Evolutionary conservation across 176 grass and related monocot genomes (phyloP).

Genomic region (Echinochloa phyllopogon): DNA sequence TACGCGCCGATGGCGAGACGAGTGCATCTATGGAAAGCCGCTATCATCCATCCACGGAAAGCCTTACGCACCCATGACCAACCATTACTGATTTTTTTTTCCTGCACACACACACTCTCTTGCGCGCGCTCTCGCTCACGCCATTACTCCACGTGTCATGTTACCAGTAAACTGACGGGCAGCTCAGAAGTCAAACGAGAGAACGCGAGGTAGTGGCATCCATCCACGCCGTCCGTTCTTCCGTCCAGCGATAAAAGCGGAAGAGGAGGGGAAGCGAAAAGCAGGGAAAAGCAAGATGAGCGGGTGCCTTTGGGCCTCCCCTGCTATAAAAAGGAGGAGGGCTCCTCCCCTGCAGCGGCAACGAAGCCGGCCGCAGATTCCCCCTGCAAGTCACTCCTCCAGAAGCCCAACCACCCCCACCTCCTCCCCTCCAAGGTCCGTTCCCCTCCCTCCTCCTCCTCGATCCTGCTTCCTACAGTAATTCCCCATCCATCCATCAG

Average conservation of each 20-base stretch:
- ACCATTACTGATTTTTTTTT: background rate
- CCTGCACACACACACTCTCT: too few species aligned
- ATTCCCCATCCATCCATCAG: background rate
- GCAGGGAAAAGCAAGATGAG: conserved; percentile 25
- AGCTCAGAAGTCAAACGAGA: background rate
- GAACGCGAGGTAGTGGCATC: background rate
- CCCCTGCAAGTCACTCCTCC: background rate
- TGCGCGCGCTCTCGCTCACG: background rate
- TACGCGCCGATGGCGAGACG: too few species aligned
- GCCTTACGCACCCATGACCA: background rate
- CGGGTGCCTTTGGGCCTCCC: conserved; percentile 47
- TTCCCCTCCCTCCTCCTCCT: background rate
- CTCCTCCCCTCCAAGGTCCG: conserved; percentile 47
- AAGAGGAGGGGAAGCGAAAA: background rate
- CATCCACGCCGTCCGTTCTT: background rate
- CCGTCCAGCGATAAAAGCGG: background rate
- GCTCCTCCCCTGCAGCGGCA: background rate
- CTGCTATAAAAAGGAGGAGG: conserved; percentile 30
- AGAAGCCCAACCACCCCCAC: conserved; percentile 18
- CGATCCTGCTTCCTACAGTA: background rate
- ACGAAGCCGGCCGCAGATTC: conserved; percentile 31
- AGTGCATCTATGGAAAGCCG: too few species aligned
- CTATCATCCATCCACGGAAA: background rate
- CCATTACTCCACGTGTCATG: conserved; percentile 4
- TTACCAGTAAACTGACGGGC: conserved; percentile 26